Evolutionary conservation across 208 protist species (phyloP).

Genomic region (Porcisia hertigi): DNA sequence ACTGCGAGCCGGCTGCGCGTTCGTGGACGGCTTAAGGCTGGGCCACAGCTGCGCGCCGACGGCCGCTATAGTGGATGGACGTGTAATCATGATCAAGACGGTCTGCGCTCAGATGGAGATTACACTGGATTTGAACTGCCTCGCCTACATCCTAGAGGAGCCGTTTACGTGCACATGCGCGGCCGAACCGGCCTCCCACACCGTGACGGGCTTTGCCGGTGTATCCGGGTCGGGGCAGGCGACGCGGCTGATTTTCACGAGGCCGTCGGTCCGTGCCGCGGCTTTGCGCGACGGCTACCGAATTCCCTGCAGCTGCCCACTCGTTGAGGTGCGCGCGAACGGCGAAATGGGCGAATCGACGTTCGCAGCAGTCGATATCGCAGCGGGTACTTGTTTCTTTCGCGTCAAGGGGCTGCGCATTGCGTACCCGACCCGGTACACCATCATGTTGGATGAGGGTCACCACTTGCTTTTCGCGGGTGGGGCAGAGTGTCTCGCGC

Average conservation of each 20-base stretch:
- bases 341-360: slow-evolving; percentile 63
- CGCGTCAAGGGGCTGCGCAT: slow-evolving; percentile 61
- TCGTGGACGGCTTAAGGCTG: slow-evolving; percentile 62
- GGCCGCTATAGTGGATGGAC: slow-evolving; percentile 55
- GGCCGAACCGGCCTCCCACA: slow-evolving; percentile 27
- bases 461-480: slow-evolving; percentile 75
- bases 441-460: slow-evolving; percentile 60
- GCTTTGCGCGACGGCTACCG: slow-evolving; percentile 55
- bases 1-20: slow-evolving; percentile 17
- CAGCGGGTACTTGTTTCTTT: slow-evolving; percentile 59
- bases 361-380: slow-evolving; percentile 53
- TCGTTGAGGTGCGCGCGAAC: slow-evolving; percentile 58
- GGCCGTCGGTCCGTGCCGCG: slow-evolving; percentile 45
- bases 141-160: slow-evolving; percentile 54
- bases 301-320: slow-evolving; percentile 38
- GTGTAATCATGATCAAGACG: slow-evolving; percentile 56
- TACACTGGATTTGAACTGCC: slow-evolving; percentile 69
- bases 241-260: slow-evolving; percentile 46
- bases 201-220: slow-evolving; percentile 55
- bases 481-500: slow-evolving; percentile 77
- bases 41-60: slow-evolving; percentile 74
- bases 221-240: slow-evolving; percentile 36
- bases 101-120: slow-evolving; percentile 64
- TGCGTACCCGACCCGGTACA: slow-evolving; percentile 70
- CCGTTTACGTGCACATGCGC: slow-evolving; percentile 60